Evolutionary conservation across 2,329 filamentous ascomycete genomes (phyloP), one percentile per base, ranked within the genome.

Genomic region (Aspergillus pseudoterreus): DNA sequence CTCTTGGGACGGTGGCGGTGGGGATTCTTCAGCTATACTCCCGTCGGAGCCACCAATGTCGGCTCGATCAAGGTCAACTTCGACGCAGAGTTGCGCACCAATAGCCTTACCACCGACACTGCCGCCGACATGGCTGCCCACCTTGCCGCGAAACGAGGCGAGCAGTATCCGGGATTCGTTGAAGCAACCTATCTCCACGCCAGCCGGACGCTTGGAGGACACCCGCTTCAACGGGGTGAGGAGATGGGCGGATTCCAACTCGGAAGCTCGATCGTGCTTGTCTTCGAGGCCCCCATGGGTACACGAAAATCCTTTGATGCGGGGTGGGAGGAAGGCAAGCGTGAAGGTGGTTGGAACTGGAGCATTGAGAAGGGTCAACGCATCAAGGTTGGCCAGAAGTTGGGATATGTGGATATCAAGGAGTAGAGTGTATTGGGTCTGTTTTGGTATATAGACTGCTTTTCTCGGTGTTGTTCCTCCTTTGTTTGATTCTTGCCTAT

Each of bases 181-280:
- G 94, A 99, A 74, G 95, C 94, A 6, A 92, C 88, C 2, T 99
- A 99, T 66, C 82, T 82, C 43, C 80, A 79, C 14, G 90, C 92
- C 1, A 95, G 88, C 63, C 74, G 79, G 3, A 82, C 96, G 2
- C 78, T 99, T 0, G 83, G 84, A 17, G 94, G 95, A 2, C 85
- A 97, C 68, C 87, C 92, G 1, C 75, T 99, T 50, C 83, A 86
- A 57, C 81, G 88, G 42, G 94, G 94, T 33, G 92, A 97, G 67
- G 94, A 99, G 72, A 97, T 99, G 91, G 94, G 94, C 49, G 95
- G 94, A 0, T 99, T 99, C 75, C 90, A 95, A 75, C 79, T 99
- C 3, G 94, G 94, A 17, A 96, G 90, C 69, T 96, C 92, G 1
- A 86, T 99, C 59, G 94, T 99, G 36, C 78, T 99, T 47, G 91